Base-by-base conservation (phyloP, 176 grass and related monocot species). In the Rhynchospora breviuscula region DNA sequence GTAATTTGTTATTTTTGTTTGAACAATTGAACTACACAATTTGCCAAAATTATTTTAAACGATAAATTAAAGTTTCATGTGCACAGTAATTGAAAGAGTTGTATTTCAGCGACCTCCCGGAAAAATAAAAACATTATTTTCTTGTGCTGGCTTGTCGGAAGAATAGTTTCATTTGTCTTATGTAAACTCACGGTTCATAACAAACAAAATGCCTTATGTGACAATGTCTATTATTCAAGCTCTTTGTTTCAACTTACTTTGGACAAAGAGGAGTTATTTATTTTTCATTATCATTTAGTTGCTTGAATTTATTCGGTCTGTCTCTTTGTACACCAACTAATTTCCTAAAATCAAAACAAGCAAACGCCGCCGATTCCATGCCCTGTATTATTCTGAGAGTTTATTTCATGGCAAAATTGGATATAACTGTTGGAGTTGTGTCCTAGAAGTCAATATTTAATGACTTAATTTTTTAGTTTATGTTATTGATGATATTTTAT, bases 81-180 rank as follows among this genome's bases (percentile, higher is more conserved):
- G 33, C 25, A 13, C 35, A 67, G 6, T 67, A 14, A 67, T 67
- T 25, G 56, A 17, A 57, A 59, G 56, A 59, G 56, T 6, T 59
- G 56, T 59, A 59, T 14, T 14, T 59, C 15, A 58, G 35, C 35
- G 35, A 40, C 35, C 35, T 40, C 49, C 49, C 7, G 7, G 1
- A 21, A 44, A 15, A 70, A 70, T 70, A 9, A 43, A 10, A 45
- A 17, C n/a, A 59, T n/a, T 19, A 59, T 45, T 56, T 25, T 53
- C 1, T 29, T 56, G 21, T 10, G 10, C 31, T 78, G 49, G 6
- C 2, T 62, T 63, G 40, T 63, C 40, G 29, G 31, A 46, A 45
- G n/a, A 81, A 63, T 54, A 63, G 18, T 57, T 84, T 75, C 25
- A 44, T 45, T 84, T 84, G 69, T 47, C 83, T 79, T 78, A 77